Evolutionary conservation across 805 yeast species (phyloP).

Genomic region (Saturnispora kantuleensis): DNA sequence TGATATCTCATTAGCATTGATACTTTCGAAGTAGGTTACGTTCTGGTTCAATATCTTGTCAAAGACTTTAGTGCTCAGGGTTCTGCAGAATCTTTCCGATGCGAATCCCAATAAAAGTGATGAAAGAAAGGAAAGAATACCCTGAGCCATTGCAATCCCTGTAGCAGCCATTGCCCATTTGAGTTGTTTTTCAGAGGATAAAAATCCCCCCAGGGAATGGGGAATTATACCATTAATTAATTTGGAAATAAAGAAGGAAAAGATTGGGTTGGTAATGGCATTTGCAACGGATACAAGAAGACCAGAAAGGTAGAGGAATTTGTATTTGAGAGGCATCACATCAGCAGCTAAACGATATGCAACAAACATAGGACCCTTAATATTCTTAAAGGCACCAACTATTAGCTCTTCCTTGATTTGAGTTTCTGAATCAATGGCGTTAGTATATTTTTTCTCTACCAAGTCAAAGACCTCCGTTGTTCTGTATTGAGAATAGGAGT

Average conservation of each 20-base stretch:
- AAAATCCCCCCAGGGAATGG: constrained; percentile 21
- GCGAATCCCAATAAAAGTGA: constrained; percentile 41
- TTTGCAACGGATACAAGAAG: constrained; percentile 40
- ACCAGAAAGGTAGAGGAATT: constrained; percentile 36
- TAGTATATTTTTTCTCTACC: not conserved
- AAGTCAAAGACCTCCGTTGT: not conserved
- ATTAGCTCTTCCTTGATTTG: constrained; percentile 9
- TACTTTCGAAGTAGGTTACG: constrained; percentile 40
- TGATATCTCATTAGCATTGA: constrained; percentile 43
- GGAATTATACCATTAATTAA: constrained; percentile 57
- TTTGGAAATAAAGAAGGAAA: constrained; percentile 69
- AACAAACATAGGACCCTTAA: constrained; percentile 7
- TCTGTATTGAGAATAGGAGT: constrained; percentile 1
- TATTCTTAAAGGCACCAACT: constrained; percentile 5
- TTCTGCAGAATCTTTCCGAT: constrained; percentile 59
- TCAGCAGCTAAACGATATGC: constrained; percentile 6
- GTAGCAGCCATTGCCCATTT: constrained; percentile 66
- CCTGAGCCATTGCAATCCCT: constrained; percentile 54
- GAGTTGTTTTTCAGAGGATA: constrained; percentile 24
- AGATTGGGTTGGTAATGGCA: constrained; percentile 64
- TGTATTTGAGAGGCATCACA: constrained; percentile 9
- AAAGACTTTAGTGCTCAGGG: constrained; percentile 42
- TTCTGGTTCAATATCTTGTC: constrained; percentile 40
- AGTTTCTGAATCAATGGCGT: not conserved
- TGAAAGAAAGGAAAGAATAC: constrained; percentile 43